Base-by-base conservation (phyloP, 192 early-diverging fungal genomes). In the Coemansia sp. region DNA sequence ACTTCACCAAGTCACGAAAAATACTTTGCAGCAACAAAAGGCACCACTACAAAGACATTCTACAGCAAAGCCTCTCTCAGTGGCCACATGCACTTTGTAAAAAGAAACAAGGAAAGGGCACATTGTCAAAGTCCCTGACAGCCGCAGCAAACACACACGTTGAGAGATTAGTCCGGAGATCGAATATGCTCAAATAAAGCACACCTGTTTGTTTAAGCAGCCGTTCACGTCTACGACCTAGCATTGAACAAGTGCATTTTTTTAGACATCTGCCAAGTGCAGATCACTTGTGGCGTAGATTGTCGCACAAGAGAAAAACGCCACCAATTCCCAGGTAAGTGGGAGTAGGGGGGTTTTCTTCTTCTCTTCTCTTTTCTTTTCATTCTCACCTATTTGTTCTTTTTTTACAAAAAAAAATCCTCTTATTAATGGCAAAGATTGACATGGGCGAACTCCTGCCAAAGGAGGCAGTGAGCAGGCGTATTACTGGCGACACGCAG, bases 401-500 rank as follows among this genome's bases (percentile, higher is more conserved):
- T 57, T 33, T 57, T 33, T 36, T 36, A 36, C 34, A 36, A 36
- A 36, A 22, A 22, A 16, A 15, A 7, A 15, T 4, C 29, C 29
- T 33, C 33, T 31, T 33, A 5, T 6, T 31, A 13, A 57, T 57
- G 54, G 54, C 54, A 5, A 27, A 57, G 12, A 57, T 68, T 16
- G 54, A 68, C 41, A 68, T 68, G 67, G 67, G 67, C 36, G 54
- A 40, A 9, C 22, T 44, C 34, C 54, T 55, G 20, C 67, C 67
- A 8, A 43, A 40, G 38, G 38, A 42, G 54, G 33, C 38, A 20
- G 54, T 68, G 22, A 68, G 54, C 36, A 20, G 68, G 9, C 41
- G 42, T 18, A 68, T 79, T 5, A 79, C 72, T 2, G 68, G 74
- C 27, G 79, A 81, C 67, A 81, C 79, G 44, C 79, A 81, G 65